phyloP scores from a whole-genome alignment of 2,329 filamentous ascomycete genomes.

The Hortaea sp. region DNA sequence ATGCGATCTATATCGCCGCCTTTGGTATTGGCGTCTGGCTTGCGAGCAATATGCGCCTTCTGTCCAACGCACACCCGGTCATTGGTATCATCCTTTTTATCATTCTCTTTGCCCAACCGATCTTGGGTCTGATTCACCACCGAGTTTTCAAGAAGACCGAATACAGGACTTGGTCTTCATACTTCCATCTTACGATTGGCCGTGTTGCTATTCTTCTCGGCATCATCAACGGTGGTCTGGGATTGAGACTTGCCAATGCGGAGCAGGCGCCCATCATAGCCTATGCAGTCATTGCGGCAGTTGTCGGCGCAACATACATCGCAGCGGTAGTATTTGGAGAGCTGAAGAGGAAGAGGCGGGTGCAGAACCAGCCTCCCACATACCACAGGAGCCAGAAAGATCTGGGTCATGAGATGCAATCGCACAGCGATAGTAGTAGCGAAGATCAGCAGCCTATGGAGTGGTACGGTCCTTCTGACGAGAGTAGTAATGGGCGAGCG shows the following conservation, averaged over 20 bases:
- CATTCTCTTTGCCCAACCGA: conserved; percentile 45
- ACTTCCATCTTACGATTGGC: conserved; percentile 23
- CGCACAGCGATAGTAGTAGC: not conserved
- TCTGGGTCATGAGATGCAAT: not conserved
- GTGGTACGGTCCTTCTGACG: not conserved
- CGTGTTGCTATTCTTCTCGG: conserved; percentile 38
- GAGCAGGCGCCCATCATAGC: conserved; percentile 26
- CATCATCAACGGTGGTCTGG: conserved; percentile 49
- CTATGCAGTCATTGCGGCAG: conserved; percentile 40
- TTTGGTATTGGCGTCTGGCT: conserved; percentile 44
- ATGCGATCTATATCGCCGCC: conserved; percentile 38
- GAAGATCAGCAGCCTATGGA: not conserved
- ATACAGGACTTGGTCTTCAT: conserved; percentile 36
- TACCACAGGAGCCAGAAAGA: not conserved
- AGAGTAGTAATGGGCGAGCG: no score
- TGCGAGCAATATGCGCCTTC: conserved; percentile 28
- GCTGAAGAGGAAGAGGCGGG: conserved; percentile 8
- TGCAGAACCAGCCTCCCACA: not conserved
- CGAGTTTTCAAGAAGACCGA: conserved; percentile 38
- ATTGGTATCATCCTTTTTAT: conserved; percentile 45
- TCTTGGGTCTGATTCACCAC: conserved; percentile 44
- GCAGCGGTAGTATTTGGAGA: conserved; percentile 22
- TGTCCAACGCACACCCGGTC: conserved; percentile 38
- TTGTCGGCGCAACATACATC: conserved; percentile 37
- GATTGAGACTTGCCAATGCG: conserved; percentile 38